Conservation (phyloP, 495 filamentous ascomycete genomes). For the Aspergillus avenaceus region DNA sequence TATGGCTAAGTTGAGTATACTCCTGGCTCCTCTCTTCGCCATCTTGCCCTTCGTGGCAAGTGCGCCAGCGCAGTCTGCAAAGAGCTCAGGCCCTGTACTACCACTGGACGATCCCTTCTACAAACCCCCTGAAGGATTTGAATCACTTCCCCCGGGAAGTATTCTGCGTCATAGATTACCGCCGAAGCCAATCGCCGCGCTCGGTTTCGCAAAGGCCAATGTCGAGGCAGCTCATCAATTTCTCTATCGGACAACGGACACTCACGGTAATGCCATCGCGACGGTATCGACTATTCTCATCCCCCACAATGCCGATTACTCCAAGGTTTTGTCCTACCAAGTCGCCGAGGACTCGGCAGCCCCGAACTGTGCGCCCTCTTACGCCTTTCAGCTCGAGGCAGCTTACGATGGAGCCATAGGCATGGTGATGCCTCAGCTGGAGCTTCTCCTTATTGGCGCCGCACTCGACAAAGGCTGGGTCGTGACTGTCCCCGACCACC, state of each 20-base stretch:
- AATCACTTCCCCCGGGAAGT: slow-evolving; percentile 32
- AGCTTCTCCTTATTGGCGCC: slow-evolving; percentile 23
- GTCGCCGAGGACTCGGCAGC: slow-evolving; percentile 40
- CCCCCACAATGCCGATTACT: slow-evolving; percentile 27
- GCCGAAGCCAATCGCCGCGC: slow-evolving; percentile 22
- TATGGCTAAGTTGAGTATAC: neutral
- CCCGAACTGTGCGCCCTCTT: slow-evolving; percentile 22
- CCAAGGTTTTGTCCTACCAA: slow-evolving; percentile 41
- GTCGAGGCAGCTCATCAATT: slow-evolving; percentile 40
- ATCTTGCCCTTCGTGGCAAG: neutral
- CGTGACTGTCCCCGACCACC: slow-evolving; percentile 46
- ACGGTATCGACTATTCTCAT: slow-evolving; percentile 48
- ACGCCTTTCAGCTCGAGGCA: slow-evolving; percentile 11
- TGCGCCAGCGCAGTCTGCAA: neutral
- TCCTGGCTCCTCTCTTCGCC: neutral
- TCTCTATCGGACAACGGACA: slow-evolving; percentile 49
- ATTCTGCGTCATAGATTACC: slow-evolving; percentile 40
- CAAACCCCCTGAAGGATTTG: slow-evolving; percentile 33
- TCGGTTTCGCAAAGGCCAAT: slow-evolving; percentile 28
- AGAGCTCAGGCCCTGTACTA: slow-evolving; percentile 4
- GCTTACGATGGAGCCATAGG: slow-evolving; percentile 10
- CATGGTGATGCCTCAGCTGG: slow-evolving; percentile 21
- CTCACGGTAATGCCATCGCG: slow-evolving; percentile 36
- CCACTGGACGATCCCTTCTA: slow-evolving; percentile 43
- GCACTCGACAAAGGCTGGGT: slow-evolving; percentile 41